Conservation (phyloP, 352 stramenopile genomes). For the Globisporangium takayamanum region DNA sequence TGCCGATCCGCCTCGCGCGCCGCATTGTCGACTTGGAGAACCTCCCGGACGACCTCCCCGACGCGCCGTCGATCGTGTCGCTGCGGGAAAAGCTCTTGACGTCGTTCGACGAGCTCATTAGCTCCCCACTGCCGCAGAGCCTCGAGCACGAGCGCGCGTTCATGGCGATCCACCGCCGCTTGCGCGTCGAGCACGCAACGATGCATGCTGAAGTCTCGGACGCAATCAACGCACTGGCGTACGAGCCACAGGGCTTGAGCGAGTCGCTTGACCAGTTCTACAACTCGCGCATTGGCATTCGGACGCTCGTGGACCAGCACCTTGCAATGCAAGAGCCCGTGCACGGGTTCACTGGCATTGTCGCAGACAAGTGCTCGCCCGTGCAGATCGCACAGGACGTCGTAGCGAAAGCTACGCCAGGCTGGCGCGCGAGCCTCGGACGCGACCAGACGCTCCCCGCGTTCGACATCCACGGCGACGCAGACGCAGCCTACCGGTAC, state of each 20-base stretch:
- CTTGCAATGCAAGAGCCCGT: constrained; percentile 49
- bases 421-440: constrained; percentile 47
- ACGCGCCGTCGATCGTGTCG: constrained; percentile 49
- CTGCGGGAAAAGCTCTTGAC: constrained; percentile 54
- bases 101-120: constrained; percentile 73
- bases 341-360: constrained; percentile 53
- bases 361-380: constrained; percentile 58
- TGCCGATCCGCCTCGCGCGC: constrained; percentile 71
- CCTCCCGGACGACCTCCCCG: constrained; percentile 57
- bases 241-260: constrained; percentile 46
- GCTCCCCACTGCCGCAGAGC: constrained; percentile 46
- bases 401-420: constrained; percentile 39
- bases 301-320: constrained; percentile 82
- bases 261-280: constrained; percentile 78
- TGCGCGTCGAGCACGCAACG: constrained; percentile 53
- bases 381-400: constrained; percentile 58
- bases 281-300: constrained; percentile 78
- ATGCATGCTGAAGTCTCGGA: constrained; percentile 72
- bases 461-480: constrained; percentile 49
- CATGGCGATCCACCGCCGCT: constrained; percentile 47
- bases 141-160: constrained; percentile 52
- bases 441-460: constrained; percentile 38
- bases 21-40: constrained; percentile 84
- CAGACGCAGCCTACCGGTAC: constrained; percentile 63
- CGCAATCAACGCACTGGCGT: constrained; percentile 46